A percentile compares a stretch with the other conserved stretches of the same genome.
These are phyloP conservation scores for Xylaria sp. DNA, from an alignment of 2,329 filamentous ascomycete species.

Conservation along the genomic window DNA sequence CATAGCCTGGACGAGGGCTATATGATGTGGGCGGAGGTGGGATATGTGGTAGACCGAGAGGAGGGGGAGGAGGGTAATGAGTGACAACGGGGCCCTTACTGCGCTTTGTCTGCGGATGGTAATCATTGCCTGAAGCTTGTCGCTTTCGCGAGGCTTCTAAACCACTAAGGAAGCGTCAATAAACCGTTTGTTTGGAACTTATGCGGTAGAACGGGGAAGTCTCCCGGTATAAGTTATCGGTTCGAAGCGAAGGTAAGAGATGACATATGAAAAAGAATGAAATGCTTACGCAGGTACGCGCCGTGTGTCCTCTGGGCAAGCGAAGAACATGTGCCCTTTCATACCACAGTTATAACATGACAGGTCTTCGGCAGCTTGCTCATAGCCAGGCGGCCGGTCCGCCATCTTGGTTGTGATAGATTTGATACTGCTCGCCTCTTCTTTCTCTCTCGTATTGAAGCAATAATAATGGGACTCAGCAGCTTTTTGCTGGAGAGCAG, in stretches of 20 bases:
- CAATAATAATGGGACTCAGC: neutral
- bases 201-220: neutral
- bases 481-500: neutral
- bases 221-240: neutral
- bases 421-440: neutral
- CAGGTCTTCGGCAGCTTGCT: slow-evolving; percentile 45
- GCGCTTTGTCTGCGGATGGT: slow-evolving; percentile 40
- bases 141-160: slow-evolving; percentile 49
- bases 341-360: slow-evolving; percentile 52
- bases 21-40: slow-evolving; percentile 39
- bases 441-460: neutral
- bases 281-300: slow-evolving; percentile 50
- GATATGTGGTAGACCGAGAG: slow-evolving; percentile 30
- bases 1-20: slow-evolving; percentile 37
- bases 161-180: slow-evolving; percentile 44
- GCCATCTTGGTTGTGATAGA: slow-evolving; percentile 42
- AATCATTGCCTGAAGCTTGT: slow-evolving; percentile 43
- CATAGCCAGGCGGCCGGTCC: slow-evolving; percentile 45
- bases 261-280: neutral
- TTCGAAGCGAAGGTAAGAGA: slow-evolving; percentile 5
- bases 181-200: neutral
- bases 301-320: slow-evolving; percentile 50
- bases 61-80: slow-evolving; percentile 47
- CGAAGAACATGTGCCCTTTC: slow-evolving; percentile 49
- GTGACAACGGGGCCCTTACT: slow-evolving; percentile 50